Percentiles rank a stretch among this genome's conserved stretches.
Conservation (phyloP, 2,329 filamentous ascomycete species). For the Chalara sp. region DNA sequence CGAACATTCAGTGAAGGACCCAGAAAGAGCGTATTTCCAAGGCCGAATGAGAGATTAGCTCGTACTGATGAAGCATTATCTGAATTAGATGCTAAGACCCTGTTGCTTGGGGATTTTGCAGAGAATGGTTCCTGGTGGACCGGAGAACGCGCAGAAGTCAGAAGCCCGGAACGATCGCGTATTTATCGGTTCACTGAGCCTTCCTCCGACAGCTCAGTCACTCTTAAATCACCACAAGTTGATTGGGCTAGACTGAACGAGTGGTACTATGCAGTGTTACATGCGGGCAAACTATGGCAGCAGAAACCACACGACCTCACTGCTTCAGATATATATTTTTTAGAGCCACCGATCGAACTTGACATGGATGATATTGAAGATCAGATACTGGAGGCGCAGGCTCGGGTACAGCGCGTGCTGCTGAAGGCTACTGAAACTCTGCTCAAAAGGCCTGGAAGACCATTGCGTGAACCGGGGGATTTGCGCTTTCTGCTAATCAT, state of each 20-base stretch:
- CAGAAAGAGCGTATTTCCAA: constrained; percentile 17
- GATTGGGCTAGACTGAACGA: constrained; percentile 65
- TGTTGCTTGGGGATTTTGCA: constrained; percentile 67
- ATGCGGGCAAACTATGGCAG: constrained; percentile 62
- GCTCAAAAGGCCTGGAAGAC: constrained; percentile 70
- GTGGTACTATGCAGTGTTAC: constrained; percentile 69
- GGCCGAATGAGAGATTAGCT: constrained; percentile 23
- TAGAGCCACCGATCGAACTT: constrained; percentile 3
- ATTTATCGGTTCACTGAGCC: constrained; percentile 21
- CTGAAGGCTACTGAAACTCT: constrained; percentile 74
- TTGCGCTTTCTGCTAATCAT: constrained; percentile 73
- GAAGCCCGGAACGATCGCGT: constrained; percentile 28
- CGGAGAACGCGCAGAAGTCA: constrained; percentile 41
- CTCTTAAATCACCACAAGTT: constrained; percentile 58
- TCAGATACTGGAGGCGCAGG: constrained; percentile 53
- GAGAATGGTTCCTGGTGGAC: constrained; percentile 84
- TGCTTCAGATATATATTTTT: constrained; percentile 18
- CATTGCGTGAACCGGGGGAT: constrained; percentile 61
- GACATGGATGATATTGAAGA: constrained; percentile 39
- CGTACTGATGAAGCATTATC: constrained; percentile 32
- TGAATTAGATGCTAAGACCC: constrained; percentile 67
- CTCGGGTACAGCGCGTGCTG: constrained; percentile 61
- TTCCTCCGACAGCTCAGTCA: constrained; percentile 35
- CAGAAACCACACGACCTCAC: constrained; percentile 49
- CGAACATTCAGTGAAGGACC: constrained; percentile 22